Conservation (phyloP, 2,329 filamentous ascomycete genomes). For the Acrodontium crateriforme region DNA sequence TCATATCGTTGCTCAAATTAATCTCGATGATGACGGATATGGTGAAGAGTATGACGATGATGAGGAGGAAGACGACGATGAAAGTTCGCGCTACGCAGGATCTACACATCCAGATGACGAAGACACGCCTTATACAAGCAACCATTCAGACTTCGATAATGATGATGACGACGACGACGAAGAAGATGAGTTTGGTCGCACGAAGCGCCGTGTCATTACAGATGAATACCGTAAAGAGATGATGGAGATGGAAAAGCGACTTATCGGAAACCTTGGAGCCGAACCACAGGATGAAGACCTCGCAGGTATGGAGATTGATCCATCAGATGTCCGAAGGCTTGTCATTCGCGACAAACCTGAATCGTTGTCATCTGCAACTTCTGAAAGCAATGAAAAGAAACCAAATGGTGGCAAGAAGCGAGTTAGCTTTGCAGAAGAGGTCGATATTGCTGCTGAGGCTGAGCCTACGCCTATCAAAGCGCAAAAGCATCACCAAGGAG, state of each 20-base stretch:
- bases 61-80: conserved; percentile 39
- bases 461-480: conserved; percentile 19
- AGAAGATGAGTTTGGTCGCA: conserved; percentile 65
- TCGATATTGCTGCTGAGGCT: conserved; percentile 52
- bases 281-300: conserved; percentile 22
- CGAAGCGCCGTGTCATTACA: conserved; percentile 50
- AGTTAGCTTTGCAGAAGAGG: conserved; percentile 62
- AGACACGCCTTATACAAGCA: conserved; percentile 28
- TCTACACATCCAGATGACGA: conserved; percentile 19
- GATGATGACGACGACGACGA: conserved; percentile 57
- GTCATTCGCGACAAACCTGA: conserved; percentile 25
- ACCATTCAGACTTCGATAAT: conserved; percentile 46
- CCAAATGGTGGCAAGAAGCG: conserved; percentile 41
- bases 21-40: conserved; percentile 51
- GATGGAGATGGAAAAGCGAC: conserved; percentile 67
- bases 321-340: conserved; percentile 44
- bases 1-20: conserved; percentile 80
- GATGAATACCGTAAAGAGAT: conserved; percentile 70
- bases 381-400: conserved; percentile 19
- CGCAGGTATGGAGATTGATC: conserved; percentile 28
- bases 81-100: conserved; percentile 9
- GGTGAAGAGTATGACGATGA: conserved; percentile 34
- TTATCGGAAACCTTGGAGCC: conserved; percentile 50
- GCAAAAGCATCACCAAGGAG: conserved; percentile 15
- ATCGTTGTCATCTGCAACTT: conserved; percentile 7